These are phyloP conservation scores for Colletotrichum lindemuthianum DNA, from an alignment of 2,329 filamentous ascomycete genomes.

Conservation along the genomic window DNA sequence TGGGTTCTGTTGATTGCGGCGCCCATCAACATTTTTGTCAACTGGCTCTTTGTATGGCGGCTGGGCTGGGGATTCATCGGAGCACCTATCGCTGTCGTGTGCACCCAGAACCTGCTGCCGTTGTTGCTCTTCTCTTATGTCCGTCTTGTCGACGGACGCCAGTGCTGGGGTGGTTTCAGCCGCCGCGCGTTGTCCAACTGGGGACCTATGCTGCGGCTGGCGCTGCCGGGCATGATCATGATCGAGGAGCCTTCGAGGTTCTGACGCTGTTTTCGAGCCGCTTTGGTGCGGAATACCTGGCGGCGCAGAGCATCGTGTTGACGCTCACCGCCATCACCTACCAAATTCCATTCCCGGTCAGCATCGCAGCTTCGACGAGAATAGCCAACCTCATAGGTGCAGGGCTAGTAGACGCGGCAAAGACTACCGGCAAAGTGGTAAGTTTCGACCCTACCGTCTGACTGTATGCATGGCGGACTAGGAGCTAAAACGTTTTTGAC, in stretches of 20 bases:
- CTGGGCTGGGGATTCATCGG: slow-evolving; percentile 77
- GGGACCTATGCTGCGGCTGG: slow-evolving; percentile 86
- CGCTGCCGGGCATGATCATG: slow-evolving; percentile 91
- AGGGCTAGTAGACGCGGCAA: slow-evolving; percentile 81
- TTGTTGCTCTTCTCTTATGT: slow-evolving; percentile 83
- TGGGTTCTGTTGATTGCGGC: slow-evolving; percentile 81
- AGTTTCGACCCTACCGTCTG: slow-evolving; percentile 39
- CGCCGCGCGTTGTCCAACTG: slow-evolving; percentile 77
- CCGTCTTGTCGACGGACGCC: slow-evolving; percentile 74
- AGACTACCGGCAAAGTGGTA: slow-evolving; percentile 80
- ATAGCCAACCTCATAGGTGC: slow-evolving; percentile 94
- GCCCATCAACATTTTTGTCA: slow-evolving; percentile 80
- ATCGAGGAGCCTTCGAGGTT: slow-evolving; percentile 92
- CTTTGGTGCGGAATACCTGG: slow-evolving; percentile 81
- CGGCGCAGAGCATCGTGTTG: slow-evolving; percentile 86
- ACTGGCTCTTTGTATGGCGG: slow-evolving; percentile 82
- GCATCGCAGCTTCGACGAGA: slow-evolving; percentile 87
- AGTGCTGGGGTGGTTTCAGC: slow-evolving; percentile 88
- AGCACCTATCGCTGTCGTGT: slow-evolving; percentile 81
- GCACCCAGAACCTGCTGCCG: slow-evolving; percentile 82
- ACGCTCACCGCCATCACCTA: slow-evolving; percentile 84
- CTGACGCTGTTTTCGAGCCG: slow-evolving; percentile 85
- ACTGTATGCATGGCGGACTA: neutral
- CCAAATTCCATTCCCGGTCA: slow-evolving; percentile 91
- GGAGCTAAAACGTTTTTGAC: slow-evolving; percentile 40